phyloP scores from a whole-genome alignment of 768 basidiomycete species.

The Russula emetica region DNA sequence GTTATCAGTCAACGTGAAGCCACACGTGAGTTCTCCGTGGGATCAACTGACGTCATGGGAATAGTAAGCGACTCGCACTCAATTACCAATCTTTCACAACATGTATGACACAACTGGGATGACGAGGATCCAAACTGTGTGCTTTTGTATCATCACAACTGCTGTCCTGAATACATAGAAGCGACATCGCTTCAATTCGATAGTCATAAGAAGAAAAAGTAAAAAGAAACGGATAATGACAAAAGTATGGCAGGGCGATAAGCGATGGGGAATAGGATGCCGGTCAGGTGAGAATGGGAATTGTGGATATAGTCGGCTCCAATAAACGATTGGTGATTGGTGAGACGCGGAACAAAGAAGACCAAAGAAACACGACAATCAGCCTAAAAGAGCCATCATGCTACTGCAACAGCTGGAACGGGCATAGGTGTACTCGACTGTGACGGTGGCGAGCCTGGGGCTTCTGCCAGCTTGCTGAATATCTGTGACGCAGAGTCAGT shows the following conservation, averaged over 20 bases:
- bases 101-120: not conserved
- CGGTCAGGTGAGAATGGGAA: constrained; percentile 7
- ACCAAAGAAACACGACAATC: not conserved
- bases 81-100: constrained; percentile 1
- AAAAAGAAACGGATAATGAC: constrained; percentile 2
- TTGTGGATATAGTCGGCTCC: constrained; percentile 23
- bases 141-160: constrained; percentile 1
- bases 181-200: not conserved
- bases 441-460: constrained; percentile 14
- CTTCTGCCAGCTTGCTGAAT: constrained; percentile 26
- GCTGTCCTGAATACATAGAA: constrained; percentile 3
- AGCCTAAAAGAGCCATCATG: constrained; percentile 5
- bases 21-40: not conserved
- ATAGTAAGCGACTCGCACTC: not conserved
- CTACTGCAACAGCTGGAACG: constrained; percentile 19
- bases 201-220: not conserved
- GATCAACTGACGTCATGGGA: constrained; percentile 2
- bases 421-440: constrained; percentile 17
- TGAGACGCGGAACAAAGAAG: not conserved
- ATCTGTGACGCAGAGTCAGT: constrained; percentile 10
- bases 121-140: not conserved
- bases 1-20: too few relatives aligned
- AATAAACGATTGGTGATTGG: not conserved
- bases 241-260: not conserved
- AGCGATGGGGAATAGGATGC: not conserved